A percentile compares a stretch with the other conserved stretches of the same genome.
Conservation (phyloP, 441 rosid genomes). For the Macaranga tanarius region DNA sequence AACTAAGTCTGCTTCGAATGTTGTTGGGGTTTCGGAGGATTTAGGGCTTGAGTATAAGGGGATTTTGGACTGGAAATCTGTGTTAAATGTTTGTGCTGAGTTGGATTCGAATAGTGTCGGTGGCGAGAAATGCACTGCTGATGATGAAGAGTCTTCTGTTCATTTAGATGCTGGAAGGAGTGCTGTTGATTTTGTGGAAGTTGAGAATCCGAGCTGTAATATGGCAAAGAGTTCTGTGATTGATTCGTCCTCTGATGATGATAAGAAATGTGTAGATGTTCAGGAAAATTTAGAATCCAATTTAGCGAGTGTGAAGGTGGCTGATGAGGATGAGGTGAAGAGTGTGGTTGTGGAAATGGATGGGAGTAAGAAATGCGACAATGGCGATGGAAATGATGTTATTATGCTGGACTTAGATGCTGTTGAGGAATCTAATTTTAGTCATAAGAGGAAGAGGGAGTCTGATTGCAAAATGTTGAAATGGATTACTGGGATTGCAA, state of each 20-base stretch:
- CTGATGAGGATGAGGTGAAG: slow-evolving; percentile 32
- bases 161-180: slow-evolving; percentile 27
- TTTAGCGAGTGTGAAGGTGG: slow-evolving; percentile 17
- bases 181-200: slow-evolving; percentile 27
- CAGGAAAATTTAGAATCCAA: slow-evolving; percentile 24
- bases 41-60: slow-evolving; percentile 36
- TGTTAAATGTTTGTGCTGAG: slow-evolving; percentile 17
- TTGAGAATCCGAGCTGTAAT: slow-evolving; percentile 24
- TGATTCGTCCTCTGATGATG: slow-evolving; percentile 26
- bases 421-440: slow-evolving; percentile 18
- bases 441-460: slow-evolving; percentile 54
- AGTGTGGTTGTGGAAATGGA: slow-evolving; percentile 25
- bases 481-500: slow-evolving; percentile 68
- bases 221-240: slow-evolving; percentile 27
- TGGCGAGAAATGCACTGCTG: slow-evolving; percentile 26
- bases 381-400: slow-evolving; percentile 22
- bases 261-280: slow-evolving; percentile 25
- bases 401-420: slow-evolving; percentile 20
- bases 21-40: slow-evolving; percentile 31
- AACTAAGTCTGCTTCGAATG: slow-evolving; percentile 17
- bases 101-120: slow-evolving; percentile 19
- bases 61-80: slow-evolving; percentile 21
- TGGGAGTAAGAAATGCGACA: slow-evolving; percentile 26
- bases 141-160: slow-evolving; percentile 31
- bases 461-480: slow-evolving; percentile 39